phyloP scores from a whole-genome alignment of 2,329 filamentous ascomycete genomes.

The Madurella fahalii region DNA sequence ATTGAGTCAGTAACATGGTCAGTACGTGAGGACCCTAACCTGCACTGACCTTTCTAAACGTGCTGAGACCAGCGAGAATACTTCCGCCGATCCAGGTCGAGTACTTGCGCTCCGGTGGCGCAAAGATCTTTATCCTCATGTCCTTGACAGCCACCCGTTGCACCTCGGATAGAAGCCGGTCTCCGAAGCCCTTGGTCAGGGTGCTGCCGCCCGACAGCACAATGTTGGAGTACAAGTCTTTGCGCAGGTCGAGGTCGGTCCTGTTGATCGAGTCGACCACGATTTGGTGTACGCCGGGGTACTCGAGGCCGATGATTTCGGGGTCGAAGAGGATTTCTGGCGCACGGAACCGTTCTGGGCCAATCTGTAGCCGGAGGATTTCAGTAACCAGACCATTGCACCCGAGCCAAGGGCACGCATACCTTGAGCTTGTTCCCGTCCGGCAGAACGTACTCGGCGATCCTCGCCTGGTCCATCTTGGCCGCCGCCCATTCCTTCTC shows the following conservation, averaged over 20 bases:
- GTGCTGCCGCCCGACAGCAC: constrained; percentile 95
- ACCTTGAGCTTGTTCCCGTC: constrained; percentile 94
- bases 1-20: neutral
- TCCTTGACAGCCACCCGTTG: constrained; percentile 94
- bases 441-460: constrained; percentile 81
- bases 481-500: constrained; percentile 91
- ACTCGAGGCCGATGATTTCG: constrained; percentile 94
- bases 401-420: neutral
- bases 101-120: constrained; percentile 94
- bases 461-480: constrained; percentile 72
- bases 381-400: constrained; percentile 5
- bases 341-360: constrained; percentile 89
- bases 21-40: constrained; percentile 25
- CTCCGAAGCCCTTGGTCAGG: constrained; percentile 93
- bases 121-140: constrained; percentile 99
- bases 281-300: constrained; percentile 95
- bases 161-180: constrained; percentile 85
- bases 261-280: constrained; percentile 93
- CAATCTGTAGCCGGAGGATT: constrained; percentile 54
- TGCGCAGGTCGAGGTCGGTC: constrained; percentile 92
- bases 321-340: constrained; percentile 98
- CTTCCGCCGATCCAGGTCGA: constrained; percentile 99
- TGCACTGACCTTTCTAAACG: constrained; percentile 81
- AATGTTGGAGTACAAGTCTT: constrained; percentile 92
- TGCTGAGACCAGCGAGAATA: constrained; percentile 93